phyloP scores from a whole-genome alignment of 2,329 filamentous ascomycete genomes.

The Claviceps purpurea region DNA sequence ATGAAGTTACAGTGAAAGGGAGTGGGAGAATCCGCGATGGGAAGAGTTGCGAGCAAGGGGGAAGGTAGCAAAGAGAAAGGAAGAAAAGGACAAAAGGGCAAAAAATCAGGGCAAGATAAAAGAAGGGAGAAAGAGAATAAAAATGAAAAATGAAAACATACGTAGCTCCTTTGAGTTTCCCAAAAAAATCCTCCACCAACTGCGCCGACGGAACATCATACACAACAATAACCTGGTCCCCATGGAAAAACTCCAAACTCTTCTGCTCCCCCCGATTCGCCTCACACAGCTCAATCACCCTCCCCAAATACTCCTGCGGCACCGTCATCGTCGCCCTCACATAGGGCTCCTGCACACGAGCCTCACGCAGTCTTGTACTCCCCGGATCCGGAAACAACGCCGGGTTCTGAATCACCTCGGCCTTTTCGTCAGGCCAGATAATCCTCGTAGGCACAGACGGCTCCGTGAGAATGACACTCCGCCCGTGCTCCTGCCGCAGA shows the following conservation, averaged over 20 bases:
- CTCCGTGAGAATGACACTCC: slow-evolving; percentile 91
- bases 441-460: slow-evolving; percentile 89
- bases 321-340: slow-evolving; percentile 74
- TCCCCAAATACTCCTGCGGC: slow-evolving; percentile 86
- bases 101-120: no score
- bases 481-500: slow-evolving; percentile 83
- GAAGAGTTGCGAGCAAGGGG: no score
- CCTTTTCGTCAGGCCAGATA: slow-evolving; percentile 61
- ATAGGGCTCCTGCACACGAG: slow-evolving; percentile 37
- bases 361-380: slow-evolving; percentile 29
- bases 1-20: no score
- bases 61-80: not conserved
- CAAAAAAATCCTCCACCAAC: slow-evolving; percentile 93
- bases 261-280: slow-evolving; percentile 76
- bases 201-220: slow-evolving; percentile 82
- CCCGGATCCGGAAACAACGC: slow-evolving; percentile 66
- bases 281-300: slow-evolving; percentile 91
- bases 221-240: slow-evolving; percentile 85
- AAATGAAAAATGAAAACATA: slow-evolving; percentile 15
- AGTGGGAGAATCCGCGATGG: no score
- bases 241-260: slow-evolving; percentile 80
- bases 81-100: not conserved
- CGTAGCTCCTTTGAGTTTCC: slow-evolving; percentile 83
- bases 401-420: slow-evolving; percentile 72
- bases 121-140: not conserved